Evolutionary conservation across 306 rosid species (phyloP), one percentile per base, ranked within the genome.

Genomic region (Senna tora): DNA sequence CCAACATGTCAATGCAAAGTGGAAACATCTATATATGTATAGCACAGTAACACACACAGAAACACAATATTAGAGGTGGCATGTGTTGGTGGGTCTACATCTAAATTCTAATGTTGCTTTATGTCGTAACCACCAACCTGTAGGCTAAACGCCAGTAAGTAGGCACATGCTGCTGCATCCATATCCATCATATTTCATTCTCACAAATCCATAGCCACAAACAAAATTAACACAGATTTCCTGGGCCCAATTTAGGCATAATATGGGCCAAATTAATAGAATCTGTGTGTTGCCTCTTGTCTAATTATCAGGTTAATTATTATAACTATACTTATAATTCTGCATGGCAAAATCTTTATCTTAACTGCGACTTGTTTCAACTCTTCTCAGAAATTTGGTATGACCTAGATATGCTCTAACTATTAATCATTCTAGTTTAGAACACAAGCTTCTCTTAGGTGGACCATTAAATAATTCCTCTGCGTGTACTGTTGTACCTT

Each of bases 381-480:
- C 39, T n/a, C 42, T 57, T 69, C 56, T 68, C 63, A 60, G 6
- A 59, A 57, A 45, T 28, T 64, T 16, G 75, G 51, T 50, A 43
- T 50, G 82, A 34, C 50, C 82, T 81, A 34, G 7, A 30, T 1
- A 59, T 68, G 53, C 73, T 79, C 85, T 77, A 84, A 77, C 82
- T 11, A n/a, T n/a, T n/a, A 55, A 62, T 62, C 91, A 74, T 83
- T 59, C 67, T 52, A 36, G 73, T 77, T 72, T 52, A 61, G 82
- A 42, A 54, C 61, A 34, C 86, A 70, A 78, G 72, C 73, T 80
- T 80, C 62, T 32, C 30, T 66, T 25, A 32, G 67, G 70, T 86
- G 95, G 92, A 79, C 96, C 96, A 84, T 65, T 75, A 36, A n/a
- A n/a, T n/a, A n/a, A 36, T 36, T 36, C 39, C 39, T 28, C 52